Evolutionary conservation across 78 protist genomes (phyloP), one percentile per base, ranked within the genome.

Genomic region (Dictyostelium firmibasis): DNA sequence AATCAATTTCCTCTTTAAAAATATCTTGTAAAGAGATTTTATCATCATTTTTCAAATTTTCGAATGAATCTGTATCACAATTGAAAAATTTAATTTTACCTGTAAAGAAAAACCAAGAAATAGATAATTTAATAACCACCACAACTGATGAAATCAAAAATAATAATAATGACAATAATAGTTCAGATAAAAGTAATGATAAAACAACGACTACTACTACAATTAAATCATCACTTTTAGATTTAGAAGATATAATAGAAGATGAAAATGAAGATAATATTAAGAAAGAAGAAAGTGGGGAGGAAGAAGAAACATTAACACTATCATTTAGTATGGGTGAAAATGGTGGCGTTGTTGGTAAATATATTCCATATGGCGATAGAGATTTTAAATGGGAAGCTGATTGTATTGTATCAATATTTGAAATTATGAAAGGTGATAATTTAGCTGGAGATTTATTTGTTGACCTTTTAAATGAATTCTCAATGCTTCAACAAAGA

Each of bases 371-470:
- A 18, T 81, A 89, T 47, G 27, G 53, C 18, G 77, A 77, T 8
- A 67, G 96, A 78, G 96, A 93, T 78, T 93, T 78, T 60, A 50
- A 85, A 57, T 85, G 96, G 92, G 96, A 93, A 20, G 96, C 96
- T 8, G 96, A 93, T 18, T 93, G 96, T 78, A 14, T 86, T 0
- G 92, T 93, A 9, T 47, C 69, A 20, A 81, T 93, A 20, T 75
- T 93, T n/a, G 70, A 75, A 29, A 75, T 81, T 41, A 93, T 93
- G 96, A 79, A 83, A 38, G 86, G 81, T 57, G 91, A 85, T 27
- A n/a, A 10, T 25, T 57, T 93, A 33, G 92, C 91, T 3, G 96
- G 96, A n/a, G 86, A 93, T 62, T 44, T 93, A 14, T 93, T 93
- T 47, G 92, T 93, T 1, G 96, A 93, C 53, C 33, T 93, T 11